Evolutionary conservation across 257 asterid genomes (phyloP).

Genomic region (Solanum lignicaule): DNA sequence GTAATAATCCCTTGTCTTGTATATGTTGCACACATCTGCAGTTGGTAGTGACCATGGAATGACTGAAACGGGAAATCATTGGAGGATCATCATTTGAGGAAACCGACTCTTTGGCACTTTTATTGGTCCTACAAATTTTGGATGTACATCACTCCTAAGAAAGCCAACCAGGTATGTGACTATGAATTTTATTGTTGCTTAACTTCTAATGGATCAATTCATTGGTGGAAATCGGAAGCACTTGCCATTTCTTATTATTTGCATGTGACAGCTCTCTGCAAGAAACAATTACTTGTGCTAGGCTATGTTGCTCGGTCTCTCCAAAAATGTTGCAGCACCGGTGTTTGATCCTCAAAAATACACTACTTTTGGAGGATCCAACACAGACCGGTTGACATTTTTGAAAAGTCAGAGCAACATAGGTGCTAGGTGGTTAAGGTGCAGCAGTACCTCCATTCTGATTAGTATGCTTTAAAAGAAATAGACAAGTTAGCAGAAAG

Average conservation of each 20-base stretch:
- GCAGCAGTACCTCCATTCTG: neutral
- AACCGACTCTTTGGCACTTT: constrained; percentile 78
- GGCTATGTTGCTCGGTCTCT: neutral
- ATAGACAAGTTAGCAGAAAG: neutral
- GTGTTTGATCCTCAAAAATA: neutral
- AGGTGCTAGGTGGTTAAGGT: neutral
- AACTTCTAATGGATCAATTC: neutral
- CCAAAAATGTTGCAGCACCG: neutral
- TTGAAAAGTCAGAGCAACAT: neutral
- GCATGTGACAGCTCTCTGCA: neutral
- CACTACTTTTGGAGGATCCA: neutral
- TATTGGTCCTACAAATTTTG: constrained; percentile 31
- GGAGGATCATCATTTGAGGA: constrained; percentile 82
- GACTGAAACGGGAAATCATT: constrained; percentile 78
- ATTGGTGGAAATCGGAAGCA: neutral
- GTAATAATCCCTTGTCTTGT: neutral
- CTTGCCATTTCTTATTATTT: neutral
- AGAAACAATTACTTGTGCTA: neutral
- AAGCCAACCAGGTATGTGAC: constrained; percentile 48
- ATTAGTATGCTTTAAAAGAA: neutral
- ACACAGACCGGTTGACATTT: neutral
- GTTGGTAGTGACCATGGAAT: constrained; percentile 94
- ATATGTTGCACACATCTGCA: constrained; percentile 22
- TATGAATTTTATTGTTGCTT: neutral
- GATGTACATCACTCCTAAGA: constrained; percentile 10